These are phyloP conservation scores for Pythium aphanidermatum DNA, from an alignment of 352 stramenopile genomes.

Conservation along the genomic window DNA sequence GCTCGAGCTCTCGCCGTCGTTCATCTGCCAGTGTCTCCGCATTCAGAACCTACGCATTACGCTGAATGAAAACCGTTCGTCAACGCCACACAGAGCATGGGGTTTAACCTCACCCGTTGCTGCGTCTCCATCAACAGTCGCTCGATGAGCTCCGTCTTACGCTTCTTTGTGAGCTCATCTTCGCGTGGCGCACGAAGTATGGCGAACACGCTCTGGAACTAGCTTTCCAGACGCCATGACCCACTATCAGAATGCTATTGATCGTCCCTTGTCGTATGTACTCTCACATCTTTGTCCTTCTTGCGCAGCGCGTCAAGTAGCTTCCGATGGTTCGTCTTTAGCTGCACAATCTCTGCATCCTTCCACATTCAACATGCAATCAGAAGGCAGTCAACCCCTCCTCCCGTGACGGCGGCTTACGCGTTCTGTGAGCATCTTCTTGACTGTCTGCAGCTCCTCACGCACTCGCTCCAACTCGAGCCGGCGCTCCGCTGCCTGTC, in stretches of 20 bases:
- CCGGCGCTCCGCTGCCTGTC: conserved; percentile 47
- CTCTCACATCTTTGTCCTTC: conserved; percentile 68
- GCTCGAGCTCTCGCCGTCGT: conserved; percentile 45
- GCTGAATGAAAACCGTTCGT: neutral
- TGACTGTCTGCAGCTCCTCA: conserved; percentile 38
- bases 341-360: conserved; percentile 49
- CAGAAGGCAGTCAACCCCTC: too few relatives aligned
- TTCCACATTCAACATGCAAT: conserved; percentile 15
- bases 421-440: conserved; percentile 34
- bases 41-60: conserved; percentile 28
- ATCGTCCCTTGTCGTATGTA: too few relatives aligned
- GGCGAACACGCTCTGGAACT: conserved; percentile 56
- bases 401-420: too few relatives aligned
- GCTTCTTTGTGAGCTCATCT: conserved; percentile 55
- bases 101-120: conserved; percentile 45
- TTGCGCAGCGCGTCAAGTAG: conserved; percentile 53
- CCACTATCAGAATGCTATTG: too few relatives aligned
- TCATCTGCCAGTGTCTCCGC: conserved; percentile 53
- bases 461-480: conserved; percentile 50
- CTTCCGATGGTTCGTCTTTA: conserved; percentile 49
- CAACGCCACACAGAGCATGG: too few relatives aligned
- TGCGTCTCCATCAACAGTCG: conserved; percentile 50
- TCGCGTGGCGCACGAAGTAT: conserved; percentile 54
- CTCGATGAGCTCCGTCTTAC: conserved; percentile 50
- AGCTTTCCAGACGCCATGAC: too few relatives aligned